Conservation (phyloP, 495 filamentous ascomycete genomes). For the Geoglossum glabrum region DNA sequence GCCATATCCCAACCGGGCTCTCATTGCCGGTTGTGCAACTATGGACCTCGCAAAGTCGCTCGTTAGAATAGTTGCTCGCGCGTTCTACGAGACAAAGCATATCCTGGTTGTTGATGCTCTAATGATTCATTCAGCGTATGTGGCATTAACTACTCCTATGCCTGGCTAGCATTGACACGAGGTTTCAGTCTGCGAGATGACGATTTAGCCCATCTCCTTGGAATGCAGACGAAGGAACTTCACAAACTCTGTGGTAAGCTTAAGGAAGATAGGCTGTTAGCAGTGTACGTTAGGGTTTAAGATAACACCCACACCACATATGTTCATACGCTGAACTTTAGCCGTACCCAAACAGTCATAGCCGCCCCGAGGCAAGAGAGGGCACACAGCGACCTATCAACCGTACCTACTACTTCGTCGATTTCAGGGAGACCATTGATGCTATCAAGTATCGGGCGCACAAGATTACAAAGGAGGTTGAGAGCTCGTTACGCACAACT, state of each 20-base stretch:
- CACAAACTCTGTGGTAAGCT: constrained; percentile 70
- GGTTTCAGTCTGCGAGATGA: constrained; percentile 46
- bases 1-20: neutral
- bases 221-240: constrained; percentile 71
- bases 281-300: constrained; percentile 35
- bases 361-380: constrained; percentile 58
- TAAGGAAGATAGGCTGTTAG: constrained; percentile 65
- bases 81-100: constrained; percentile 81
- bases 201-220: constrained; percentile 68
- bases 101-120: constrained; percentile 85
- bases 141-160: constrained; percentile 1
- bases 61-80: constrained; percentile 69
- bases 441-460: constrained; percentile 90
- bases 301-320: neutral
- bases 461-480: constrained; percentile 63
- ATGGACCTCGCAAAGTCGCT: constrained; percentile 83
- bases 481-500: constrained; percentile 54
- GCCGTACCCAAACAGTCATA: constrained; percentile 30
- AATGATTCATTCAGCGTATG: constrained; percentile 72
- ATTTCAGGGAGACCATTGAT: constrained; percentile 83
- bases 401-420: constrained; percentile 90
- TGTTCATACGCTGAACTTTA: constrained; percentile 8
- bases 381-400: constrained; percentile 63
- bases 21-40: neutral
- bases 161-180: neutral